Conservation (phyloP, 441 rosid genomes). For the Pelargonium citronellum region DNA sequence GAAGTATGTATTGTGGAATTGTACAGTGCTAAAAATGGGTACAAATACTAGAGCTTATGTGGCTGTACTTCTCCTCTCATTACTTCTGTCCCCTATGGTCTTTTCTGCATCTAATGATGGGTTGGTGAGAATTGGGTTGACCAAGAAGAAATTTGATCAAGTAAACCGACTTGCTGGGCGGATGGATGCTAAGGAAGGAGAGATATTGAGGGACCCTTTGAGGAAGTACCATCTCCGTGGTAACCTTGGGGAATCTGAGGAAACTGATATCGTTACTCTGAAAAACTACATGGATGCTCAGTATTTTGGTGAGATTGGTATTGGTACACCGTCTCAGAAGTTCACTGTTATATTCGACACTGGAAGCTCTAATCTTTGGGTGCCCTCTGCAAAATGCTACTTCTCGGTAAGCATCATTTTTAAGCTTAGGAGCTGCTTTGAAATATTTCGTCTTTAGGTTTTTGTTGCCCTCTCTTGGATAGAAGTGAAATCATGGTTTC, state of each 20-base stretch:
- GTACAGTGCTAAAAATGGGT: constrained; percentile 5
- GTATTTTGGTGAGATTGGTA: constrained; percentile 52
- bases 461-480: constrained; percentile 3
- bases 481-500: constrained; percentile 4
- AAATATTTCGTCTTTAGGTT: neutral
- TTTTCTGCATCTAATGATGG: constrained; percentile 8
- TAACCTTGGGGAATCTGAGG: constrained; percentile 4
- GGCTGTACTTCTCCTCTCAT: neutral
- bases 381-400: constrained; percentile 56
- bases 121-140: constrained; percentile 6
- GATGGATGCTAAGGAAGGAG: constrained; percentile 15
- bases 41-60: neutral
- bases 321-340: constrained; percentile 61
- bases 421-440: neutral
- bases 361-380: constrained; percentile 71
- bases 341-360: constrained; percentile 67
- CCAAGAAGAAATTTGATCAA: constrained; percentile 5
- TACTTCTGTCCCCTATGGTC: constrained; percentile 4
- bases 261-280: neutral
- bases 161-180: constrained; percentile 9
- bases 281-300: constrained; percentile 8
- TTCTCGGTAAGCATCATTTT: constrained; percentile 39
- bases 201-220: constrained; percentile 1
- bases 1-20: neutral
- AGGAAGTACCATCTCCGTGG: constrained; percentile 2